A percentile compares a stretch with the other conserved stretches of the same genome.
Evolutionary conservation across 2,329 filamentous ascomycete genomes (phyloP).

Genomic region (Aspergillus alliaceus): DNA sequence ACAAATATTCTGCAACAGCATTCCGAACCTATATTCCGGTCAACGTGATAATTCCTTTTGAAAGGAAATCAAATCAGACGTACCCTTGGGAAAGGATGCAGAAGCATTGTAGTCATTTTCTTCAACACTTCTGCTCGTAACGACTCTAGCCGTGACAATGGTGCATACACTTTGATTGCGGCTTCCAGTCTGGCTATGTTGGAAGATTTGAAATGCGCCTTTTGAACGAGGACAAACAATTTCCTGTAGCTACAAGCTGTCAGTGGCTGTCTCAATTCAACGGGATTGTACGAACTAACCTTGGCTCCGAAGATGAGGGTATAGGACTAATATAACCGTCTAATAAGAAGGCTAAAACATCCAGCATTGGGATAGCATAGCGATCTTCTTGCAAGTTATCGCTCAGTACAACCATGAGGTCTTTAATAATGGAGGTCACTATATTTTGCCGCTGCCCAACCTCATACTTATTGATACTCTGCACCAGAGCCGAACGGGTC

Average conservation of each 20-base stretch:
- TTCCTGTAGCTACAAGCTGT: conserved; percentile 49
- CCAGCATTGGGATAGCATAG: conserved; percentile 71
- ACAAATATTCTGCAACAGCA: conserved; percentile 37
- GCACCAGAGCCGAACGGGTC: conserved; percentile 42
- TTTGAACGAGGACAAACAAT: conserved; percentile 71
- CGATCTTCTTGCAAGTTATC: conserved; percentile 62
- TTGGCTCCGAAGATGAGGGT: conserved; percentile 49
- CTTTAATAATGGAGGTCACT: conserved; percentile 49
- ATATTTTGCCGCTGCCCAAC: conserved; percentile 35
- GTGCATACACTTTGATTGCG: conserved; percentile 76
- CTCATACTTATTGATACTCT: conserved; percentile 30
- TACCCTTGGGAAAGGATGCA: conserved; percentile 80
- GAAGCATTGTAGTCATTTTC: conserved; percentile 70
- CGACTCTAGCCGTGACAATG: conserved; percentile 58
- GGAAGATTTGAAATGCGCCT: conserved; percentile 77
- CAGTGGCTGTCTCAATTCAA: conserved; percentile 4
- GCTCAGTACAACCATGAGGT: conserved; percentile 57
- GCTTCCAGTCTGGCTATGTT: conserved; percentile 81
- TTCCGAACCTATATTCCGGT: conserved; percentile 33
- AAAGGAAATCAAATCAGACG: conserved; percentile 30
- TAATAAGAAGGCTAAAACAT: conserved; percentile 75
- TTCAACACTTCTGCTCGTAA: conserved; percentile 59
- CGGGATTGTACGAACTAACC: conserved; percentile 18
- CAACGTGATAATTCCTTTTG: background rate
- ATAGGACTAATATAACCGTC: conserved; percentile 51